Conservation (phyloP, 176 grass and related monocot genomes). For the Avena eriantha region DNA sequence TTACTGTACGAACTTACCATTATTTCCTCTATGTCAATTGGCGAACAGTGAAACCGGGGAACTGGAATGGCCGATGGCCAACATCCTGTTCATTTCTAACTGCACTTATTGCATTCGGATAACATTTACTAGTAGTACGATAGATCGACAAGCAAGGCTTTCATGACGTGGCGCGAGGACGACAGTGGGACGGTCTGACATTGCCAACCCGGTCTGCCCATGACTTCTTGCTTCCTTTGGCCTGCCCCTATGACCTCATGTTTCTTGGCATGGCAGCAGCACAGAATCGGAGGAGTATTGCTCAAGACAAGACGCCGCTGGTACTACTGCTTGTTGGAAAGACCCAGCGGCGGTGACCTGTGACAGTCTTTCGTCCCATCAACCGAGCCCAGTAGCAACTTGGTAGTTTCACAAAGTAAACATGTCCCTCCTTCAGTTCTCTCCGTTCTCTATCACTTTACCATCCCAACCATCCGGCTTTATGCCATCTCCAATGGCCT, state of each 20-base stretch:
- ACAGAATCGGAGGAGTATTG: background rate
- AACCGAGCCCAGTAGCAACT: background rate
- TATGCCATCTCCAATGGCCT: too few species aligned
- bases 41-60: background rate
- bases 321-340: constrained; percentile 12
- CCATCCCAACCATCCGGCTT: too few species aligned
- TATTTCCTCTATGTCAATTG: background rate
- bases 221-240: too few species aligned
- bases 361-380: constrained; percentile 12
- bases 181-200: too few species aligned
- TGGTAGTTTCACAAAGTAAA: too few species aligned
- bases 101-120: background rate
- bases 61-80: background rate
- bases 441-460: too few species aligned
- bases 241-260: background rate
- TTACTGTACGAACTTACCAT: too few species aligned
- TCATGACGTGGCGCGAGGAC: too few species aligned
- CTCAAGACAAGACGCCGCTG: background rate
- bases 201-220: too few species aligned
- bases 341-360: background rate
- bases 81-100: background rate
- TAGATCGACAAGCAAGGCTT: too few species aligned
- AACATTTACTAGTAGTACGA: background rate
- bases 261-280: background rate
- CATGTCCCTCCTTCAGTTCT: too few species aligned